Base-by-base conservation (phyloP, 2,329 filamentous ascomycete genomes). In the Parafenestella ontariensis region DNA sequence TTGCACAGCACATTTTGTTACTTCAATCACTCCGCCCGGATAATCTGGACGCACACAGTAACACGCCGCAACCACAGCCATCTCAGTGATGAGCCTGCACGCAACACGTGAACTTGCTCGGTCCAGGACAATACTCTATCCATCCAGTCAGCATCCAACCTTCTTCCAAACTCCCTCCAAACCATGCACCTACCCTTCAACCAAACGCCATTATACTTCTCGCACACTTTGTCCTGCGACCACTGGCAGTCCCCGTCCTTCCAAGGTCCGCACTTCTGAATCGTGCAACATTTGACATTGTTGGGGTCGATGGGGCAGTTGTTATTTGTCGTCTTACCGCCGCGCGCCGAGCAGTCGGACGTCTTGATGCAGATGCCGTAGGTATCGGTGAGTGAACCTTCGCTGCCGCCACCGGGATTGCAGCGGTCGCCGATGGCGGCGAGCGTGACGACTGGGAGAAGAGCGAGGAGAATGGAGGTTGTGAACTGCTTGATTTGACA, bases 361-460 rank as follows among this genome's bases (percentile, higher is more conserved):
- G 24, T 44, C 15, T 43, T 43, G 41, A 43, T 43, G 39, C 39
- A 41, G 20, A 41, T 24, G 13, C 39, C 39, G 20, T 41, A 41
- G 15, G 39, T 21, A 23, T 41, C 20, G 10, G 39, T 41, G 7
- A 31, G 24, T n/a, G 41, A 26, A 26, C 41, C 41, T 43, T 43
- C 41, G 15, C 5, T 43, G 41, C n/a, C n/a, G 8, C 41, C 41
- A n/a, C 41, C 41, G 28, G 41, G 20, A 31, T 43, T 43, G 41
- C 23, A 43, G 20, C 41, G 42, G n/a, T 44, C 42, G 24, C 24
- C 42, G 10, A 44, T 44, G 17, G 24, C 42, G 24, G 42, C 42
- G 29, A 31, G 11, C 11, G 24, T 10, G 13, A 31, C 5, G 10
- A 17, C 24, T 3, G 42, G 42, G 13, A 29, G 23, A 5, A 44